phyloP scores from a whole-genome alignment of 805 yeast species.

The Millerozyma miso region DNA sequence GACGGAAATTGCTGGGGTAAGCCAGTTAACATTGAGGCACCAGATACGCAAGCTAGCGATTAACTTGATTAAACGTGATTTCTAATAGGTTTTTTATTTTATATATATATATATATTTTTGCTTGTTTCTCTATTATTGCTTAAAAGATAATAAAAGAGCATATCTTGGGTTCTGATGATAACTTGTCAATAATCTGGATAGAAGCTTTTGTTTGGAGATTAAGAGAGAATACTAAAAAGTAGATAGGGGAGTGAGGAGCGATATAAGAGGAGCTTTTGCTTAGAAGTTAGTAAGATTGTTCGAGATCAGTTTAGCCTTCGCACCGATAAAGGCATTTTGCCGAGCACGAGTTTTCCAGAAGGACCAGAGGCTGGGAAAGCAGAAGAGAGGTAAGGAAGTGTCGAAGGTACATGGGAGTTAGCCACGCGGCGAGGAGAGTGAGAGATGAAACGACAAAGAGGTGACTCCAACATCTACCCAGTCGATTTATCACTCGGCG shows the following conservation, averaged over 20 bases:
- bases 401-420: not conserved
- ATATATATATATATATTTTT: too few relatives aligned
- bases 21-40: not conserved
- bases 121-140: not conserved
- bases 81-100: too few relatives aligned
- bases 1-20: not conserved
- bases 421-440: not conserved
- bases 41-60: not conserved
- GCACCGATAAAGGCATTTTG: not conserved
- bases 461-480: not conserved
- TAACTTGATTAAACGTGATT: not conserved
- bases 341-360: not conserved
- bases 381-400: not conserved
- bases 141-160: too few relatives aligned
- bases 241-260: not conserved
- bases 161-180: too few relatives aligned
- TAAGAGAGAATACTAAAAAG: not conserved
- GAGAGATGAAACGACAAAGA: not conserved
- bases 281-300: too few relatives aligned
- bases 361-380: not conserved
- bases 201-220: not conserved
- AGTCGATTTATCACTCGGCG: not conserved
- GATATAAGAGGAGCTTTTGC: not conserved
- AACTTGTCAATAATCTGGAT: too few relatives aligned
- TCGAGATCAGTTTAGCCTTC: too few relatives aligned